These are phyloP conservation scores for Diplosphaera chodatii DNA, from an alignment of 139 green algal species.

Conservation along the genomic window DNA sequence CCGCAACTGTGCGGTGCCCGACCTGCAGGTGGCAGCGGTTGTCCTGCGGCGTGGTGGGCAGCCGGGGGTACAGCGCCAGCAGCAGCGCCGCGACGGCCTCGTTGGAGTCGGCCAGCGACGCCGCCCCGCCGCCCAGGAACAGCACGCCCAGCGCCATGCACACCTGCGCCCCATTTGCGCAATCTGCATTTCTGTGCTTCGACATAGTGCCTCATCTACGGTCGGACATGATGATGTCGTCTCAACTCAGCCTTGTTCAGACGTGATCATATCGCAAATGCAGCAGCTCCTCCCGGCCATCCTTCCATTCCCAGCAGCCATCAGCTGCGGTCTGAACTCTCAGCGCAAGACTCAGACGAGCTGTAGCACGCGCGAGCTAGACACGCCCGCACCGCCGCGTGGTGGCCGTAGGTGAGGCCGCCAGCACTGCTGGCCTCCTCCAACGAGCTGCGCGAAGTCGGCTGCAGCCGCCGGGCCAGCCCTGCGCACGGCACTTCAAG, in stretches of 20 bases:
- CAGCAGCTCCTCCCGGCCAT: too few relatives aligned
- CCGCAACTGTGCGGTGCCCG: not conserved
- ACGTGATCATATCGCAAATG: too few relatives aligned
- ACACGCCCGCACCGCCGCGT: too few relatives aligned
- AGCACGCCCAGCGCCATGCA: slow-evolving; percentile 85
- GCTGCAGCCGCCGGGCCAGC: slow-evolving; percentile 45
- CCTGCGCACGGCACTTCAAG: slow-evolving; percentile 10
- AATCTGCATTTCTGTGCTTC: too few relatives aligned
- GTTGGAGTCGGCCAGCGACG: slow-evolving; percentile 71
- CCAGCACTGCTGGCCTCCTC: not conserved
- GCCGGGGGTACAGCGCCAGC: slow-evolving; percentile 79
- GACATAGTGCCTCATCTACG: too few relatives aligned
- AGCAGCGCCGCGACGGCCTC: slow-evolving; percentile 77
- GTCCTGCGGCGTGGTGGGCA: slow-evolving; percentile 70
- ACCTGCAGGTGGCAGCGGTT: slow-evolving; percentile 88
- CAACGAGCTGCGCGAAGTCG: not conserved
- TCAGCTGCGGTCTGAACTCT: too few relatives aligned
- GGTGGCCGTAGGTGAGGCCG: slow-evolving; percentile 65
- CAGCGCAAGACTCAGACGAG: too few relatives aligned
- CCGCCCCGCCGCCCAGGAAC: slow-evolving; percentile 73
- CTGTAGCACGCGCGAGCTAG: too few relatives aligned
- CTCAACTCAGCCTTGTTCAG: too few relatives aligned
- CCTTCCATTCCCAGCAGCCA: too few relatives aligned
- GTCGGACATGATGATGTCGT: too few relatives aligned
- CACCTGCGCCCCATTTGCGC: too few relatives aligned